A percentile compares a stretch with the other conserved stretches of the same genome.
These are phyloP conservation scores for Friedmanniomyces simplex DNA, from an alignment of 495 filamentous ascomycete species.

Conservation along the genomic window DNA sequence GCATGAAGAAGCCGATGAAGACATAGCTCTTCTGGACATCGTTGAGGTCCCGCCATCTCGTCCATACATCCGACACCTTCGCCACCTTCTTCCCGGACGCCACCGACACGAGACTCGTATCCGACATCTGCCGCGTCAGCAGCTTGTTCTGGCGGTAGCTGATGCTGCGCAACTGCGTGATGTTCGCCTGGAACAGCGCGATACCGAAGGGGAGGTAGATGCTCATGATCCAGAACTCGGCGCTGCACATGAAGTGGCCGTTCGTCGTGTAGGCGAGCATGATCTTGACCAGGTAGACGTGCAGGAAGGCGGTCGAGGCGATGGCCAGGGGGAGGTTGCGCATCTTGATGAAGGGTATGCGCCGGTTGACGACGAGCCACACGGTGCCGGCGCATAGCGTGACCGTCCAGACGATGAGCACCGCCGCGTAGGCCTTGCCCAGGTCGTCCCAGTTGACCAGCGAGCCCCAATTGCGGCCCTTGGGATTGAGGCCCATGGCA, in stretches of 20 bases:
- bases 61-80: not conserved
- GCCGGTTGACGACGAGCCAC: slow-evolving; percentile 46
- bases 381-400: slow-evolving; percentile 42
- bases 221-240: slow-evolving; percentile 67
- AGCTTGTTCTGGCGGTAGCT: slow-evolving; percentile 12
- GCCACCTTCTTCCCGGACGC: not conserved
- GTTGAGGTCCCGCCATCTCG: not conserved
- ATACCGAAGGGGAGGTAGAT: slow-evolving; percentile 60
- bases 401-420: slow-evolving; percentile 45
- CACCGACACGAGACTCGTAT: not conserved
- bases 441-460: slow-evolving; percentile 31
- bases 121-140: not conserved
- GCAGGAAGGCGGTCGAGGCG: slow-evolving; percentile 48
- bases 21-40: not conserved
- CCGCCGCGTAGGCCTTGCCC: slow-evolving; percentile 36
- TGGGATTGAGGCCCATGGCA: slow-evolving; percentile 2
- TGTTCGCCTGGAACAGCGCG: slow-evolving; percentile 52
- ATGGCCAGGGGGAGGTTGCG: slow-evolving; percentile 51
- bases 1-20: slow-evolving; percentile 4
- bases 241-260: slow-evolving; percentile 44
- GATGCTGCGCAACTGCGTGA: slow-evolving; percentile 4
- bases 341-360: slow-evolving; percentile 50
- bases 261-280: slow-evolving; percentile 54
- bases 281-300: slow-evolving; percentile 51
- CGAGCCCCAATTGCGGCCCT: slow-evolving; percentile 5